phyloP scores from a whole-genome alignment of 164 flowering plant genomes.

The Pachysandra terminalis region DNA sequence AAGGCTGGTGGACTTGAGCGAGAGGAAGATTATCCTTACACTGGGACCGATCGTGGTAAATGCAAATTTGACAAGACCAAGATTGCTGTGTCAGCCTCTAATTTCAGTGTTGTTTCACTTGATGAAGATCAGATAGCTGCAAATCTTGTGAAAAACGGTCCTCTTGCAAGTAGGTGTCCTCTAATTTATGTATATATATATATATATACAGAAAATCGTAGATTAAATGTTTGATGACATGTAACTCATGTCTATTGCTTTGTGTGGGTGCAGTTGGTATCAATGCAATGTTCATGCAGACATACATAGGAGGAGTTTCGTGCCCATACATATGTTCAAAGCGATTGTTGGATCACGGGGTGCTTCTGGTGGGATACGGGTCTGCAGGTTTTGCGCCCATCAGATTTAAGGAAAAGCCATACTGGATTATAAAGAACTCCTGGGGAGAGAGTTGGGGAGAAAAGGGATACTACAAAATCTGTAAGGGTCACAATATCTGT shows the following conservation, averaged over 20 bases:
- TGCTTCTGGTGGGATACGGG: conserved; percentile 84
- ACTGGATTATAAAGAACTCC: conserved; percentile 94
- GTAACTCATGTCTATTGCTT: conserved; percentile 1
- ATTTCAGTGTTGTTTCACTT: conserved; percentile 87
- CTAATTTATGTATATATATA: too few relatives aligned
- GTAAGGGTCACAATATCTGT: conserved; percentile 82
- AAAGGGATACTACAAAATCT: conserved; percentile 84
- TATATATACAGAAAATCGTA: too few relatives aligned
- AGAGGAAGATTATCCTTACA: conserved; percentile 94
- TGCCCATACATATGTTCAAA: conserved; percentile 84
- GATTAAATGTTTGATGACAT: not conserved
- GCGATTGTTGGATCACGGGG: conserved; percentile 71
- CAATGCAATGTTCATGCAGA: conserved; percentile 94
- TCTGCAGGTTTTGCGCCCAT: conserved; percentile 64
- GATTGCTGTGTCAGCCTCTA: conserved; percentile 76
- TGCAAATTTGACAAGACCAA: conserved; percentile 91
- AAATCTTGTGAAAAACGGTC: conserved; percentile 89
- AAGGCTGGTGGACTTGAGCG: conserved; percentile 92
- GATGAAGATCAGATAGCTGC: conserved; percentile 97
- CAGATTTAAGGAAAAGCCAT: conserved; percentile 79
- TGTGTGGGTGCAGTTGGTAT: conserved; percentile 69
- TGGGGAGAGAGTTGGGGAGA: conserved; percentile 98
- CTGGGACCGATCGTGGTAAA: conserved; percentile 66
- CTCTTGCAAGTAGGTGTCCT: conserved; percentile 67
- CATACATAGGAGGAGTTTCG: conserved; percentile 83